Conservation (phyloP, 139 green algal species). For the Picochlorum sp. region DNA sequence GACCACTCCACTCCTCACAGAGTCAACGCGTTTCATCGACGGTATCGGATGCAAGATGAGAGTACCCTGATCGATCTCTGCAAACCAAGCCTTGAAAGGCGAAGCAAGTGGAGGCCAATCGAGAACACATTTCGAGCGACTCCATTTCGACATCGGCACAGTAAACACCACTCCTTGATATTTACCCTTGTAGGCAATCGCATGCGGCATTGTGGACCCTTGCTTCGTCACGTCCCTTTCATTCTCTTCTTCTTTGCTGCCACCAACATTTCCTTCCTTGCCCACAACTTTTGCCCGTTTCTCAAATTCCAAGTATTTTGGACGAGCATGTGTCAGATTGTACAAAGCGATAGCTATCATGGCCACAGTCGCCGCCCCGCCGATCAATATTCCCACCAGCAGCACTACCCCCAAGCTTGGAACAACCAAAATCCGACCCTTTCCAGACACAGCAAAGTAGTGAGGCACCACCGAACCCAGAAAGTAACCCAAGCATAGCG, state of each 20-base stretch:
- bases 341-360: too few species aligned
- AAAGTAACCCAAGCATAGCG: too few species aligned
- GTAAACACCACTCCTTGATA: constrained; percentile 26
- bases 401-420: too few species aligned
- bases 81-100: constrained; percentile 8
- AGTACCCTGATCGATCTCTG: constrained; percentile 15
- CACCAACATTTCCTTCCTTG: too few species aligned
- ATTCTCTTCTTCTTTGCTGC: background rate
- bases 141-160: constrained; percentile 5
- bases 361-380: too few species aligned
- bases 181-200: constrained; percentile 1
- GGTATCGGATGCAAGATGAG: constrained; percentile 10
- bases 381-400: too few species aligned
- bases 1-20: background rate
- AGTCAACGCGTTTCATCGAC: background rate
- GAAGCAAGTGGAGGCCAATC: constrained; percentile 13
- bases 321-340: too few species aligned
- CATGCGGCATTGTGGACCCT: constrained; percentile 5
- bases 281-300: too few species aligned
- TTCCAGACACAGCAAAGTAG: too few species aligned
- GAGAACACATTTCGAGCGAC: background rate
- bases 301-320: too few species aligned
- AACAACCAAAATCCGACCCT: too few species aligned
- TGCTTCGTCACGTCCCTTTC: background rate
- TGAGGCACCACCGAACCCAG: too few species aligned